Evolutionary conservation across 768 basidiomycete species (phyloP), one percentile per base, ranked within the genome.

Genomic region (Suillus occidentalis): DNA sequence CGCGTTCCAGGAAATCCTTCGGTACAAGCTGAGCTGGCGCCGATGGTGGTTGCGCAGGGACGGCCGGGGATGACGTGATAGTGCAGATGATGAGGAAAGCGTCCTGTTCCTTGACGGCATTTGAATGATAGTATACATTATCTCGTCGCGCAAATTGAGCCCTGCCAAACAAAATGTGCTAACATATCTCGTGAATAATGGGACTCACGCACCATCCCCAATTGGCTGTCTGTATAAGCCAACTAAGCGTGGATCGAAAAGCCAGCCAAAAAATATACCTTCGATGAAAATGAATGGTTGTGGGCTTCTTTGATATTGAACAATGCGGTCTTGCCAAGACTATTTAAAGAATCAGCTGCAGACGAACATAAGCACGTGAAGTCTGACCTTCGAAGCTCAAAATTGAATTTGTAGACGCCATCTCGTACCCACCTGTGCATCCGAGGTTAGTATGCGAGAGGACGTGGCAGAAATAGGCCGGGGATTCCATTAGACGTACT

Each of bases 361-460:
- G 22, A 55, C 4, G 6, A 53, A 55, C 6, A 28, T n/a, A 42
- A 25, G 7, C n/a, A 31, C 22, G 18, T 39, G 12, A 13, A 31
- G n/a, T 36, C 73, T 68, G 68, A 88, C 91, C 86, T 90, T 71
- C 86, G 85, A 68, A 95, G 79, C 72, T 94, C 93, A 69, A 95
- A 94, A 65, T 84, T 87, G 74, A 95, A 95, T 71, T 88, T 92
- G 78, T 86, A 95, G n/a, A 89, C 78, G 1, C 93, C 93, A 64
- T 93, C 90, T 18, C 94, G 85, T n/a, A 84, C 76, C 93, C 93
- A 95, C 79, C 90, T 94, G 28, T 31, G 40, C 25, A 39, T 58
- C 18, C 14, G 28, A 42, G 10, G 22, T 59, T 13, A 64, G 6
- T 39, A 9, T 4, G 42, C 62, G 40, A 36, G 14, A 63, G 22